Conservation (phyloP, 139 green algal genomes). For the Auxenochlorella pyrenoidosa region DNA sequence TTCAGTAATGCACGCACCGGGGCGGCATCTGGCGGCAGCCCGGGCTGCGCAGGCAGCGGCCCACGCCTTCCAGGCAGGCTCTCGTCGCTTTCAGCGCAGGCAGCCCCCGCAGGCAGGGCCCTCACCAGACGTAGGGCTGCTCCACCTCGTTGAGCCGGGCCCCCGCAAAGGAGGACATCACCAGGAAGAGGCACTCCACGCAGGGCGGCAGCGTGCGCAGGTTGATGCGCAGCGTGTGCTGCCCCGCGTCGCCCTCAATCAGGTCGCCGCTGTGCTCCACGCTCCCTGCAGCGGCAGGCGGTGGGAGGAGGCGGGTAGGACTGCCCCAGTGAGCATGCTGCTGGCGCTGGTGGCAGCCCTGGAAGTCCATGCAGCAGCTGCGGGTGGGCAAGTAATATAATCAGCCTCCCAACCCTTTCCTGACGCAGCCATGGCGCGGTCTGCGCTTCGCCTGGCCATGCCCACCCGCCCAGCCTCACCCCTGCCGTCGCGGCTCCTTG, state of each 20-base stretch:
- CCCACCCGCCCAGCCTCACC: neutral
- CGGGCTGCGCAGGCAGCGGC: no score
- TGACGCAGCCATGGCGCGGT: no score
- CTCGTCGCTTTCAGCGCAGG: no score
- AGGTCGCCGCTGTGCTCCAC: slow-evolving; percentile 49
- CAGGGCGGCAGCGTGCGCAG: neutral
- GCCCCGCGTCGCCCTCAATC: slow-evolving; percentile 15
- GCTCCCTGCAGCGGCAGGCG: neutral
- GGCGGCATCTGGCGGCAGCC: no score
- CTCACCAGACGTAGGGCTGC: slow-evolving; percentile 23
- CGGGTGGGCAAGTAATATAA: no score
- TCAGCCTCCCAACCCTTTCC: no score
- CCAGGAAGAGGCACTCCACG: slow-evolving; percentile 3
- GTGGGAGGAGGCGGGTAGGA: neutral
- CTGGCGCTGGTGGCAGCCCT: neutral
- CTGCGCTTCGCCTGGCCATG: neutral
- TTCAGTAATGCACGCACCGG: no score
- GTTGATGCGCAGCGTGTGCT: slow-evolving; percentile 26
- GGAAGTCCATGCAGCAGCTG: no score
- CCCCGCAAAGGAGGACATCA: neutral
- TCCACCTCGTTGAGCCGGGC: slow-evolving; percentile 8
- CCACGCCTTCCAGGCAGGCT: no score
- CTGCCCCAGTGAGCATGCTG: neutral
- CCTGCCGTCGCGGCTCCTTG: neutral
- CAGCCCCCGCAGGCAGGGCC: no score